Conservation (phyloP, 2,329 filamentous ascomycete species). For the Penicillium sp. region DNA sequence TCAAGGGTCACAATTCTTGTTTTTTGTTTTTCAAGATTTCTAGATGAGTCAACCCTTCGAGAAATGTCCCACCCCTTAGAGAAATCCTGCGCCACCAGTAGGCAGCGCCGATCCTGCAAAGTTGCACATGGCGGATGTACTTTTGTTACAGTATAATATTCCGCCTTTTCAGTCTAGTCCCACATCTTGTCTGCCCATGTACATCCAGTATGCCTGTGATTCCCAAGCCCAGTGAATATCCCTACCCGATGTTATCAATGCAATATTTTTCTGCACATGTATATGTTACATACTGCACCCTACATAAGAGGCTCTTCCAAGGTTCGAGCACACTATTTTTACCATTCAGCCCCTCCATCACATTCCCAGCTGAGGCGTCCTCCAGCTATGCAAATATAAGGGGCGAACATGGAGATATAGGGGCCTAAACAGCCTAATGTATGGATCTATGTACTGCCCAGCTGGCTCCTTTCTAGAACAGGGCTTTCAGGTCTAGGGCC, state of each 20-base stretch:
- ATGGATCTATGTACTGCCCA: background rate
- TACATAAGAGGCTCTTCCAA: background rate
- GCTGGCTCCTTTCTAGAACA: background rate
- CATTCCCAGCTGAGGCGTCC: background rate
- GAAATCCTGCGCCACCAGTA: constrained; percentile 20
- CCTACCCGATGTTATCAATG: background rate
- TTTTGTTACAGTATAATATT: background rate
- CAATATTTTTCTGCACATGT: background rate
- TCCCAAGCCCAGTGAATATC: background rate
- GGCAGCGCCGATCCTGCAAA: constrained; percentile 22
- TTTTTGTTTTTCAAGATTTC: background rate
- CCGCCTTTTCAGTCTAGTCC: no score
- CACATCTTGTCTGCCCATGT: background rate
- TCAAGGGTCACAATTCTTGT: constrained; percentile 4
- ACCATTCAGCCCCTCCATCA: background rate
- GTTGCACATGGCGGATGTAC: constrained; percentile 23
- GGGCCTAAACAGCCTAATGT: background rate
- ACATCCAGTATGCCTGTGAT: no score
- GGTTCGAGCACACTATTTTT: background rate
- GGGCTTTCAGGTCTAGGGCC: background rate
- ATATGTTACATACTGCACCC: background rate
- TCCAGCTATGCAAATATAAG: background rate
- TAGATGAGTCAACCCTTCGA: constrained; percentile 21
- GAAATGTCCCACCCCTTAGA: constrained; percentile 12
- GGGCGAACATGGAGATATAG: background rate